Evolutionary conservation across 768 basidiomycete genomes (phyloP), one percentile per base, ranked within the genome.

Genomic region (Auricularia sp.): DNA sequence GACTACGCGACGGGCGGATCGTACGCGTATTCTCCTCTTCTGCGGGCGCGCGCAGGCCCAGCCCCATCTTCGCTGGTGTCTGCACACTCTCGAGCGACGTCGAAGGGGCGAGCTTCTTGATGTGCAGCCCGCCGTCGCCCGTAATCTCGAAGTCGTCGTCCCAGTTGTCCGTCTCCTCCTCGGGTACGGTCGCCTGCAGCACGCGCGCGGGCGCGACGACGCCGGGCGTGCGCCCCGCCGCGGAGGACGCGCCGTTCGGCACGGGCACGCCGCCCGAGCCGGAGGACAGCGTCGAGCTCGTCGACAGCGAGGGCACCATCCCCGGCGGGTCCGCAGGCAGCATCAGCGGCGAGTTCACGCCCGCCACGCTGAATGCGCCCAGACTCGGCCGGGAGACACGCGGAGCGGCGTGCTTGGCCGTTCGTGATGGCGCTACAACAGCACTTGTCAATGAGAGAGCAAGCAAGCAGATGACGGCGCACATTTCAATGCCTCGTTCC

Each of bases 81-180:
- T 42, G 39, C 11, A 29, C 54, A 18, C 11, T 8, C 18, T n/a
- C 29, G 18, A 18, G 29, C 56, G 56, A 10, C 4, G 56, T 21
- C 56, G 56, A 6, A 29, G 56, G 24, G 11, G 56, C 13, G 56
- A 59, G 56, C 10, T 33, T 24, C 16, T 14, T 59, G 14, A 59
- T 24, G 34, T 59, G 14, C 11, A 59, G 21, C 33, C 56, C 56
- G 56, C 24, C 56, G 56, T 35, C 24, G 16, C 24, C 56, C 24
- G 16, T 35, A 33, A 59, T 59, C 72, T 94, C 93, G 68, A 99
- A 99, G 72, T 99, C 97, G 68, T 94, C 92, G 71, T 99, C 97
- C 97, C 97, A 99, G 68, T 94, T 96, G 73, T 97, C 94, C 1
- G 88, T 90, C 73, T 92, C 90, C 68, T 92, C 88, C 77, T 94